Conservation (phyloP, 164 flowering plant species). For the Platanus orientalis region DNA sequence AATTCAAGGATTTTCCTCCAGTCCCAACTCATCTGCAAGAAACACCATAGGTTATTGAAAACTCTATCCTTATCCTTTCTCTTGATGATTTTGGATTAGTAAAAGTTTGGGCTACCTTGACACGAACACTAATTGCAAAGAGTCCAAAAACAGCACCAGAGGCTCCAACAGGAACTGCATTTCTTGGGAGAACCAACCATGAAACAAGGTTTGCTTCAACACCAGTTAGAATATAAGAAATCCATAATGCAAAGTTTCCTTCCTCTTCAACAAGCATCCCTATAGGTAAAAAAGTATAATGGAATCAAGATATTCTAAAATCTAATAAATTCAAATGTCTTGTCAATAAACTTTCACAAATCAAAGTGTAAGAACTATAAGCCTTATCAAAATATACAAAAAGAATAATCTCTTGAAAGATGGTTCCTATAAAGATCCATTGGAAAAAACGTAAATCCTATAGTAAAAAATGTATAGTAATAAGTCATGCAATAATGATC, state of each 20-base stretch:
- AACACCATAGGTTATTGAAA: slow-evolving; percentile 1
- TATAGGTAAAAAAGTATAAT: slow-evolving; percentile 18
- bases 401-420: slow-evolving; percentile 97
- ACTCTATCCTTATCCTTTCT: background rate
- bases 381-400: slow-evolving; percentile 86
- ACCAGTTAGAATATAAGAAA: slow-evolving; percentile 84
- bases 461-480: no score
- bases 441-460: no score
- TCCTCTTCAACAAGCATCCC: slow-evolving; percentile 99
- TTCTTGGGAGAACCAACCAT: slow-evolving; percentile 87
- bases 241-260: slow-evolving; percentile 87
- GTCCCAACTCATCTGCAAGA: slow-evolving; percentile 81
- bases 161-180: slow-evolving; percentile 94
- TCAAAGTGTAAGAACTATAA: background rate
- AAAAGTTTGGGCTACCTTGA: slow-evolving; percentile 64
- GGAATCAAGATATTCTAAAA: background rate
- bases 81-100: background rate
- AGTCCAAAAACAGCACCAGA: slow-evolving; percentile 98
- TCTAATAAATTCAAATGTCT: background rate
- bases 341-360: no score
- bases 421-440: slow-evolving; percentile 62
- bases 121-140: slow-evolving; percentile 96
- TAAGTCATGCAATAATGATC: no score
- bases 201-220: slow-evolving; percentile 96
- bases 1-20: slow-evolving; percentile 99